Conservation (phyloP, 2,329 filamentous ascomycete genomes). For the Venturia aucupariae region DNA sequence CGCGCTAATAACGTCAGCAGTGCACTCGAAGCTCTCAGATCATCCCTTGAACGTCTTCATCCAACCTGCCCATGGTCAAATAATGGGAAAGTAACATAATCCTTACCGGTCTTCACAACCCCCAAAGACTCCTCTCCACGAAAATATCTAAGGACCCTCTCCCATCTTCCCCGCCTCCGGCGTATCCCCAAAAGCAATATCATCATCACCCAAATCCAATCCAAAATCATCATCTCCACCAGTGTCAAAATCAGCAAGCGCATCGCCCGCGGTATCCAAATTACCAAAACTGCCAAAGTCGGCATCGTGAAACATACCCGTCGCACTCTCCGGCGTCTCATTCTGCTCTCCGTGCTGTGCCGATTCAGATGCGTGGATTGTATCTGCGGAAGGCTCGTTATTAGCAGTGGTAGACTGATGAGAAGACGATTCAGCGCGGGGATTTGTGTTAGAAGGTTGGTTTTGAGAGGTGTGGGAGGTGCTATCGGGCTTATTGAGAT, state of each 20-base stretch:
- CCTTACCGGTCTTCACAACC: neutral
- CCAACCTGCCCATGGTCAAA: neutral
- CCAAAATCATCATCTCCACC: conserved; percentile 46
- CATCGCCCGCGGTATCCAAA: conserved; percentile 55
- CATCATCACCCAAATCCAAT: conserved; percentile 67
- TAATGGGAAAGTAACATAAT: neutral
- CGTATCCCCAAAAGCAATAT: conserved; percentile 49
- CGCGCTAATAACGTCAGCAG: neutral
- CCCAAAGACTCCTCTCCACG: neutral
- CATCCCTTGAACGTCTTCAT: neutral
- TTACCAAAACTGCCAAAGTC: conserved; percentile 57
- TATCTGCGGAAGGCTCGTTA: neutral
- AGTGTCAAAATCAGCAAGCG: conserved; percentile 30
- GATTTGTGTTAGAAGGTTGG: neutral
- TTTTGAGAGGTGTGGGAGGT: neutral
- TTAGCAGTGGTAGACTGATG: neutral
- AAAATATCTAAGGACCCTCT: neutral
- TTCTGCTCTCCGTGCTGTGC: neutral
- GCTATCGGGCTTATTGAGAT: neutral
- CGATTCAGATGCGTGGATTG: neutral
- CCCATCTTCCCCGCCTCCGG: conserved; percentile 1
- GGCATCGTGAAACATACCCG: conserved; percentile 21
- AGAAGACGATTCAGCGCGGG: neutral
- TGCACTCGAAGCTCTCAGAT: neutral
- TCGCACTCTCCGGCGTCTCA: conserved; percentile 3